Percentiles rank a stretch among this genome's conserved stretches.
Evolutionary conservation across 2,329 filamentous ascomycete species (phyloP).

Genomic region (Alternaria sp.): DNA sequence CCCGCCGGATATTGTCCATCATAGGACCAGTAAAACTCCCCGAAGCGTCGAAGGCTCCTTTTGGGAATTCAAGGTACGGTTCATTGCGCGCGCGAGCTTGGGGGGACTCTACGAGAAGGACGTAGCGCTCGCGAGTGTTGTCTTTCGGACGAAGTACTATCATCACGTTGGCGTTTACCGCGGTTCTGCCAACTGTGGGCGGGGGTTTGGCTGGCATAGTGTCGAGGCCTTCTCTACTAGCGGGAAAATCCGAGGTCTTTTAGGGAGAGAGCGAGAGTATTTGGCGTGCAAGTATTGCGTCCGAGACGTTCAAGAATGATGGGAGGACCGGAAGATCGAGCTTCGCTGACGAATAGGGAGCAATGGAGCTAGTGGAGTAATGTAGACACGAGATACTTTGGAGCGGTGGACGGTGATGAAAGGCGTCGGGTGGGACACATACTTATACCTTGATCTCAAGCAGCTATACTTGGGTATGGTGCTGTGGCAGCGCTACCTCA

Average conservation of each 20-base stretch:
- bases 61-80: not conserved
- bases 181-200: not conserved
- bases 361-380: not conserved
- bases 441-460: not conserved
- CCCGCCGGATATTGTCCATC: not conserved
- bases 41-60: not conserved
- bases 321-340: not conserved
- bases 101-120: not conserved
- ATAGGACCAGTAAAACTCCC: not conserved
- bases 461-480: not conserved
- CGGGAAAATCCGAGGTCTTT: not conserved
- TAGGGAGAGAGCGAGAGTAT: not conserved
- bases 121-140: not conserved
- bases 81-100: not conserved
- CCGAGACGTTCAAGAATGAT: not conserved
- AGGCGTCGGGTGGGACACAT: not conserved
- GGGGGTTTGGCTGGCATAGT: not conserved
- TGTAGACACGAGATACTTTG: not conserved
- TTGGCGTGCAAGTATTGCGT: not conserved
- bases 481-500: not conserved
- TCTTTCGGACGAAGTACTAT: not conserved
- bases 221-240: not conserved
- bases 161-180: not conserved
- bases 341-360: not conserved
- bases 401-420: not conserved